Base-by-base conservation (phyloP, 208 protist genomes). In the Herpetomonas tarakana region DNA sequence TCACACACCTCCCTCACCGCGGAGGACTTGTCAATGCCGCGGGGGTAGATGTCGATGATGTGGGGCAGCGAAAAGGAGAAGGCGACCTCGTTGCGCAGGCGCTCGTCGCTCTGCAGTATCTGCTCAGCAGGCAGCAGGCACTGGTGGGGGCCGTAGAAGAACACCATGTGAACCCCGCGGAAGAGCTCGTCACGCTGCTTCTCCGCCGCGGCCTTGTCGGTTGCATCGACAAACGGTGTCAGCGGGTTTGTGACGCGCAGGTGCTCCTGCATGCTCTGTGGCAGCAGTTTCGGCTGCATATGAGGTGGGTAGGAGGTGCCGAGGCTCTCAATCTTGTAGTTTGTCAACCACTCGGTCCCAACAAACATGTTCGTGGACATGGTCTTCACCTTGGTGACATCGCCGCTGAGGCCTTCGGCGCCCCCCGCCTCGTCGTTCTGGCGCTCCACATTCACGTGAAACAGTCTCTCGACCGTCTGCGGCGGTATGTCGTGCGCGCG, bases 121-220 rank as follows among this genome's bases (percentile, higher is more conserved):
- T 83, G 56, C 1, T 56, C 53, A 0, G 53, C 18, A 41, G 35
- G 35, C 14, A 41, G 14, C 16, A 89, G 29, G 16, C 62, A 61
- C 11, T 44, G 62, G 21, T 72, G 69, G 22, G 53, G 26, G 19
- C 77, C 82, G 11, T 74, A 49, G 2, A 69, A 47, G 58, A 71
- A 85, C 14, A 89, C 58, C 51, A 65, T 71, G 67, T 83, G 76
- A n/a, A 71, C 77, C 18, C 71, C 76, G 21, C 44, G 0, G 31
- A 84, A 41, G 11, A 27, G 9, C 9, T 6, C 6, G 14, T 14
- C 14, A 6, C 6, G 35, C 35, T 41, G 6, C 9, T 6, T 14
- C 14, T 41, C 35, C 14, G 35, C 35, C 6, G 9, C 9, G 6
- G 35, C 35, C 14, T 6, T 14, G 9, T 41, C 35, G 14, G 9